Evolutionary conservation across 306 rosid genomes (phyloP).

Genomic region (Ochetophila trinervis): DNA sequence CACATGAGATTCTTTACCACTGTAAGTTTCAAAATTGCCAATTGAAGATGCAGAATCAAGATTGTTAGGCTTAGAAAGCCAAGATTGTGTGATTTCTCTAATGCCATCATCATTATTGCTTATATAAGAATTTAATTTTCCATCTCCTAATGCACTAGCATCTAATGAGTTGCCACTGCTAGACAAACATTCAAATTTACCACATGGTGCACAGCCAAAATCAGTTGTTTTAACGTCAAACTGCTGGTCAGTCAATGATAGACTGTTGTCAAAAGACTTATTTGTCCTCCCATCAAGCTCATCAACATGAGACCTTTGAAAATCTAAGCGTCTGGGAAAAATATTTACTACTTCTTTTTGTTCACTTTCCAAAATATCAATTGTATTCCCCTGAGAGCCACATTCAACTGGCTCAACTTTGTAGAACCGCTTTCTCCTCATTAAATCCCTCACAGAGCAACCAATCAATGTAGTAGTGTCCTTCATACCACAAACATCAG

Average conservation of each 20-base stretch:
- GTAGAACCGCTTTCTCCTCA: conserved; percentile 74
- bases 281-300: conserved; percentile 9
- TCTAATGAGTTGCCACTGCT: conserved; percentile 26
- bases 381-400: conserved; percentile 35
- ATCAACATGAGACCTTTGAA: conserved; percentile 23
- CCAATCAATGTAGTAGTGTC: conserved; percentile 34
- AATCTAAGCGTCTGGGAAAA: conserved; percentile 30
- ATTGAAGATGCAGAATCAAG: conserved; percentile 31
- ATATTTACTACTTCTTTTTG: conserved; percentile 32
- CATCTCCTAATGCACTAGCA: conserved; percentile 27
- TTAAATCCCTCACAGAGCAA: conserved; percentile 80
- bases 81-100: conserved; percentile 12
- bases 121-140: conserved; percentile 28
- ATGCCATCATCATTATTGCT: conserved; percentile 12
- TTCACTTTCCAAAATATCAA: conserved; percentile 33
- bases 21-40: conserved; percentile 10
- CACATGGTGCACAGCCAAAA: conserved; percentile 32
- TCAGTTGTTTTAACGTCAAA: conserved; percentile 27
- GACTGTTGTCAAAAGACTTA: conserved; percentile 20
- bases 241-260: conserved; percentile 27
- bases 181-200: conserved; percentile 32
- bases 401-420: conserved; percentile 44
- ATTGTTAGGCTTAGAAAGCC: conserved; percentile 23
- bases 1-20: conserved; percentile 16
- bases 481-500: conserved; percentile 30